phyloP scores from a whole-genome alignment of 1,284 basidiomycete genomes.

The Heliocybe sulcata region DNA sequence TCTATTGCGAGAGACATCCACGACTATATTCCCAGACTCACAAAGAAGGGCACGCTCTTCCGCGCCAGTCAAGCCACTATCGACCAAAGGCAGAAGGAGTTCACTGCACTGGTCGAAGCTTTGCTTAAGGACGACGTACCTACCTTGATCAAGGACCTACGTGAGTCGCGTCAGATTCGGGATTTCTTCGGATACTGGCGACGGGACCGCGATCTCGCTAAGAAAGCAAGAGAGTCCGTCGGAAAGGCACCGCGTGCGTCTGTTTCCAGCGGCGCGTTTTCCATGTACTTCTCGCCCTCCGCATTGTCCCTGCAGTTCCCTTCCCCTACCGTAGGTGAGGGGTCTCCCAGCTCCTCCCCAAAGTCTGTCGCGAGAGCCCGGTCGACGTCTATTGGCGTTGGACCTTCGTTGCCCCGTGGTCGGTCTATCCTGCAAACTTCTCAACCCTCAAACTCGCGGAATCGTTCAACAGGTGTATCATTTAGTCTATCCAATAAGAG shows the following conservation, averaged over 20 bases:
- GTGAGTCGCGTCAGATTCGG: slow-evolving; percentile 46
- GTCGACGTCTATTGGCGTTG: neutral
- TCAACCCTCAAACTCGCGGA: neutral
- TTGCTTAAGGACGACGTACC: slow-evolving; percentile 57
- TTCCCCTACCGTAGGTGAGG: slow-evolving; percentile 28
- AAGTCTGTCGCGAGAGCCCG: neutral
- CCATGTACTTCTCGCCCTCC: slow-evolving; percentile 47
- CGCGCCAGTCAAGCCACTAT: slow-evolving; percentile 59
- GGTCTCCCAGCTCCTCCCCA: slow-evolving; percentile 16
- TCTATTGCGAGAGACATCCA: slow-evolving; percentile 63
- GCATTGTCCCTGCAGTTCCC: slow-evolving; percentile 25
- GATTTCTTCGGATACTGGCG: slow-evolving; percentile 78
- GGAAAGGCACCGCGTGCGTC: slow-evolving; percentile 17
- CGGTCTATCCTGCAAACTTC: neutral
- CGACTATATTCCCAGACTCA: slow-evolving; percentile 52
- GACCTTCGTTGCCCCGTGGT: neutral
- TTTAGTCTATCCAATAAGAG: slow-evolving; percentile 1
- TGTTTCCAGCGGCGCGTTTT: slow-evolving; percentile 36
- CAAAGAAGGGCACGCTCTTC: slow-evolving; percentile 67
- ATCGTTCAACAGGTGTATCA: neutral
- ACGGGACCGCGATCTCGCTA: slow-evolving; percentile 54
- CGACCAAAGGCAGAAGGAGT: slow-evolving; percentile 52
- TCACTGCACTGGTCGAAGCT: slow-evolving; percentile 47
- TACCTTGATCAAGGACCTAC: slow-evolving; percentile 55
- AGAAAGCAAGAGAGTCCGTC: slow-evolving; percentile 22